Percentiles rank a stretch among this genome's conserved stretches.
Evolutionary conservation across 257 asterid species (phyloP).

Genomic region (Solanum chilense): DNA sequence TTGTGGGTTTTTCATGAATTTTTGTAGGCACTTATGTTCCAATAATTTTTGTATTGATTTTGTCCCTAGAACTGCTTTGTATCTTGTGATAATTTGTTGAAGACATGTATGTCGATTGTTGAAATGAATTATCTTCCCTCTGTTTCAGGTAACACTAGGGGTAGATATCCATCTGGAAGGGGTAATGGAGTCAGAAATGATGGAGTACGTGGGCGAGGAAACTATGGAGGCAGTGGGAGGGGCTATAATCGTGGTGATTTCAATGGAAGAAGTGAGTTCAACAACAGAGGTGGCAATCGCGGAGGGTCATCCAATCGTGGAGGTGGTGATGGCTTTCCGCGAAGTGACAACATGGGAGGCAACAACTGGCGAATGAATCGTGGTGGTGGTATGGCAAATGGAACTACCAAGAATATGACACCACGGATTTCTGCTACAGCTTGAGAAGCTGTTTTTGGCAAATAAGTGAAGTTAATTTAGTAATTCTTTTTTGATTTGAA

Average conservation of each 20-base stretch:
- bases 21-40: background rate
- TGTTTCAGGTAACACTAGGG: slow-evolving; percentile 40
- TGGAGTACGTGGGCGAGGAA: slow-evolving; percentile 74
- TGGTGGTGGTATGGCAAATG: slow-evolving; percentile 27
- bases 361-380: slow-evolving; percentile 18
- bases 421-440: slow-evolving; percentile 4
- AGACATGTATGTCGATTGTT: background rate
- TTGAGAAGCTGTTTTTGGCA: background rate
- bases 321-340: slow-evolving; percentile 53
- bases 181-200: slow-evolving; percentile 72
- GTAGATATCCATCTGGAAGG: slow-evolving; percentile 59
- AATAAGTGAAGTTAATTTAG: background rate
- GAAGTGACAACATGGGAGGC: slow-evolving; percentile 24
- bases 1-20: background rate
- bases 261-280: slow-evolving; percentile 43
- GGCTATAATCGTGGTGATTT: slow-evolving; percentile 49
- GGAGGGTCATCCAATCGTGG: slow-evolving; percentile 44
- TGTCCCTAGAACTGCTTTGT: background rate
- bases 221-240: slow-evolving; percentile 59
- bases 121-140: background rate
- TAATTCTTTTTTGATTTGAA: background rate
- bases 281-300: slow-evolving; percentile 46
- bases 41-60: background rate
- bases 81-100: background rate
- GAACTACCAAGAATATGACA: slow-evolving; percentile 5